Evolutionary conservation across 495 filamentous ascomycete species (phyloP), one percentile per base, ranked within the genome.

Genomic region (Aspergillus affinis): DNA sequence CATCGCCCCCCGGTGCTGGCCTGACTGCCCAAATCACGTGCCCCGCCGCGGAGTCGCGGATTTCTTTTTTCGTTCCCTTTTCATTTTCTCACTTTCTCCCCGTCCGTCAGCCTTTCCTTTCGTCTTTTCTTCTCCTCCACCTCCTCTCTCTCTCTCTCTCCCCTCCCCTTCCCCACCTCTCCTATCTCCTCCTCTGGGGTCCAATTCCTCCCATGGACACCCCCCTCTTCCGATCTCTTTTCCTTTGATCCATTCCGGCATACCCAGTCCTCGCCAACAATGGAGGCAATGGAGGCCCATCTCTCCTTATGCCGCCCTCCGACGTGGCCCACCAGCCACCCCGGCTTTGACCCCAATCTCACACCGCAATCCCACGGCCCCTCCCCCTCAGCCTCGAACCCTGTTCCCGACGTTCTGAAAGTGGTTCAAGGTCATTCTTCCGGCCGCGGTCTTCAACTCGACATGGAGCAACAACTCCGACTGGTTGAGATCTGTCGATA

Each of bases 401-500:
- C 36, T 12, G 8, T 15, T 0, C 36, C 36, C 36, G 5, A 41
- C 13, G 8, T 10, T 4, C 12, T 12, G 36, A 8, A 41, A 15
- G 36, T 41, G 36, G 9, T 10, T 4, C 36, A 15, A 1, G 21
- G 23, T 36, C 21, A 10, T 41, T 51, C 21, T 48, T 56, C 56
- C 29, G 60, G 60, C 57, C 64, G 64, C 27, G 64, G 64, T 0
- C 54, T 52, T 27, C 60, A 56, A 36, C 63, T 70, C 19, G 58
- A 50, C 19, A 15, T 56, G 8, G 46, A 56, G n/a, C 65, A 70
- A 47, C 65, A 67, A 48, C 13, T 59, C 21, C 51, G 51, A 19
- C 52, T 70, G 47, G 58, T 70, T 44, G 54, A 57, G 5, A 20
- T 70, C 10, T 70, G 68, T 48, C 52, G 46, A 23, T 50, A 48